phyloP scores from a whole-genome alignment of 495 filamentous ascomycete genomes.

The Apodospora peruviana region DNA sequence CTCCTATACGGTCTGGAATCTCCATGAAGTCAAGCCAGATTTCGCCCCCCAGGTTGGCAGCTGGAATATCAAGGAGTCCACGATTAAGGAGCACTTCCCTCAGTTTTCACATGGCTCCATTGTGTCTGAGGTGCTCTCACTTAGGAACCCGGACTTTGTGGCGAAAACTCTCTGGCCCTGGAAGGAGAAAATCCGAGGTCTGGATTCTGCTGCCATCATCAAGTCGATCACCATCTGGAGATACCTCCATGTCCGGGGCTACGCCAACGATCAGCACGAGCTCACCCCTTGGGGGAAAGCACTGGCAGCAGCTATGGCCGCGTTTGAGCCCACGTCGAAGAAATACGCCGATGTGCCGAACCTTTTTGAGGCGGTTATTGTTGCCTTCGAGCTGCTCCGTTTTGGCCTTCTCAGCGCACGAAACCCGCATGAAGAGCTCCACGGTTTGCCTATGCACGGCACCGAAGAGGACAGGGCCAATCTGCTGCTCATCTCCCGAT shows the following conservation, averaged over 20 bases:
- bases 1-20: constrained; percentile 57
- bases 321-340: constrained; percentile 54
- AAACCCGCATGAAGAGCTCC: constrained; percentile 46
- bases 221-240: constrained; percentile 74
- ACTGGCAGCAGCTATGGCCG: constrained; percentile 60
- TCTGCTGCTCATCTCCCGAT: constrained; percentile 75
- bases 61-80: constrained; percentile 67
- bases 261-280: constrained; percentile 72
- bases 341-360: constrained; percentile 48
- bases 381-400: constrained; percentile 75
- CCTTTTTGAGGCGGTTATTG: constrained; percentile 45
- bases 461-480: constrained; percentile 55
- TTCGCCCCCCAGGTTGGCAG: constrained; percentile 55
- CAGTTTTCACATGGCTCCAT: constrained; percentile 50
- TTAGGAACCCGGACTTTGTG: constrained; percentile 61
- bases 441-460: constrained; percentile 46
- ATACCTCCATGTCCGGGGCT: constrained; percentile 83
- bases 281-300: constrained; percentile 82
- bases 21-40: constrained; percentile 47
- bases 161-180: constrained; percentile 54
- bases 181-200: constrained; percentile 31
- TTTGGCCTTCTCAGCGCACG: constrained; percentile 68
- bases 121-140: constrained; percentile 49
- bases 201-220: constrained; percentile 65
- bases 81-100: constrained; percentile 40